phyloP scores from a whole-genome alignment of 495 filamentous ascomycete genomes.

The Annulohypoxylon nitens region DNA sequence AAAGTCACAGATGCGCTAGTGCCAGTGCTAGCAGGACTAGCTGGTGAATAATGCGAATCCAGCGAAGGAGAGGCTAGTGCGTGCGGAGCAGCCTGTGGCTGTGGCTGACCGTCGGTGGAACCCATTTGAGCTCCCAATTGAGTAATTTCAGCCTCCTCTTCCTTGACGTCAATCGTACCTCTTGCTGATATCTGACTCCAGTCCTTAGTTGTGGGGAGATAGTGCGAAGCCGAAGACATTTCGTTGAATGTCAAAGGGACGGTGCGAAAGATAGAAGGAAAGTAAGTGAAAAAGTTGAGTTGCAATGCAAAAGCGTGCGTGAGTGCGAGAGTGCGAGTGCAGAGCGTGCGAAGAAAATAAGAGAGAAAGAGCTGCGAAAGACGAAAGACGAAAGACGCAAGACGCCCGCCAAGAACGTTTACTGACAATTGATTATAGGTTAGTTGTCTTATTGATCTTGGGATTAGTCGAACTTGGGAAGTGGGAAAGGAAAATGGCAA shows the following conservation, averaged over 20 bases:
- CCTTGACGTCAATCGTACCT: neutral
- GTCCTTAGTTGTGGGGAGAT: neutral
- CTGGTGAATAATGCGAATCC: neutral
- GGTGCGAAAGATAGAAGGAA: neutral
- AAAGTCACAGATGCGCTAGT: neutral
- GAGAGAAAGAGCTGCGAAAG: too few relatives aligned
- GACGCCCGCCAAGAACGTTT: too few relatives aligned
- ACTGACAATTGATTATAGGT: too few relatives aligned
- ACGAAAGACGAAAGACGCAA: too few relatives aligned
- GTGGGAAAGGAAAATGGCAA: slow-evolving; percentile 11
- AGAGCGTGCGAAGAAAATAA: too few relatives aligned
- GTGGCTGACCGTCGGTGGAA: neutral
- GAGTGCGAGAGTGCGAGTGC: too few relatives aligned
- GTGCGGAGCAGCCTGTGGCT: neutral
- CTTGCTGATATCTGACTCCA: neutral
- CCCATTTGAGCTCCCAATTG: too few relatives aligned
- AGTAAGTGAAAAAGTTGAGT: neutral
- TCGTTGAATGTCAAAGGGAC: neutral
- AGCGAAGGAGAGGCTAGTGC: neutral
- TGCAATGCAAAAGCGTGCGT: too few relatives aligned
- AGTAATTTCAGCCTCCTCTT: neutral
- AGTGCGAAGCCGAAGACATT: neutral
- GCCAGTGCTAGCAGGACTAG: neutral
- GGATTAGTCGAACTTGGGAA: neutral
- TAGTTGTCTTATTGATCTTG: neutral